phyloP scores from a whole-genome alignment of 345 rosid genomes.

The Cardamine chenopodiifolia region DNA sequence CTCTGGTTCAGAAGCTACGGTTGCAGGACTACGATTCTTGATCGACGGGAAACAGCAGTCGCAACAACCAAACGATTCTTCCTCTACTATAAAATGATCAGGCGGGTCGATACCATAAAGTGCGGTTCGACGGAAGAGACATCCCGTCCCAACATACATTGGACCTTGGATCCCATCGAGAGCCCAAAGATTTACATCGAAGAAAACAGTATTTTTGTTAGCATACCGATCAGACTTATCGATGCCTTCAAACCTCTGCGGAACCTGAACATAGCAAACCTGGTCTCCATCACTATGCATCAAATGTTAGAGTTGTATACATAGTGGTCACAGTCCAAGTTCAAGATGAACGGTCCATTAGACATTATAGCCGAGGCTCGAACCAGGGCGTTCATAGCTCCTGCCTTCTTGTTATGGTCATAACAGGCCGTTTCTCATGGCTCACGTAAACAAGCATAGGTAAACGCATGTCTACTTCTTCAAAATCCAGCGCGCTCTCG shows the following conservation, averaged over 20 bases:
- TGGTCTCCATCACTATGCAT: constrained; percentile 72
- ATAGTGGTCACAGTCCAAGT: constrained; percentile 88
- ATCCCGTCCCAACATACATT: constrained; percentile 83
- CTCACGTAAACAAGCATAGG: constrained; percentile 83
- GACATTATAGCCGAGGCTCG: constrained; percentile 86
- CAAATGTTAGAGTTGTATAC: constrained; percentile 70
- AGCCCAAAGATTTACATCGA: constrained; percentile 75
- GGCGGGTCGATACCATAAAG: constrained; percentile 83
- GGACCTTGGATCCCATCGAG: constrained; percentile 94
- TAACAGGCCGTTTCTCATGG: constrained; percentile 82
- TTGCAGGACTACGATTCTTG: constrained; percentile 42
- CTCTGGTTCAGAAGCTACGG: constrained; percentile 56
- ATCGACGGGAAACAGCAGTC: constrained; percentile 52
- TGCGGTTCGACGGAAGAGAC: constrained; percentile 81
- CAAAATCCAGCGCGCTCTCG: constrained; percentile 41
- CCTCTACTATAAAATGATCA: constrained; percentile 36
- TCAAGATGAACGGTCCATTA: constrained; percentile 84
- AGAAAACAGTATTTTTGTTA: constrained; percentile 83
- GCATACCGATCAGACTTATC: constrained; percentile 89
- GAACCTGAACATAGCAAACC: constrained; percentile 75
- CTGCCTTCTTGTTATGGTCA: constrained; percentile 92
- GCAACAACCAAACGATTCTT: constrained; percentile 41
- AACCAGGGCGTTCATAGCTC: constrained; percentile 91
- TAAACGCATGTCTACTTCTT: constrained; percentile 73
- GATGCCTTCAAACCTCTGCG: constrained; percentile 86